Conservation (phyloP, 1,284 basidiomycete species). For the Schizophyllum commune region DNA sequence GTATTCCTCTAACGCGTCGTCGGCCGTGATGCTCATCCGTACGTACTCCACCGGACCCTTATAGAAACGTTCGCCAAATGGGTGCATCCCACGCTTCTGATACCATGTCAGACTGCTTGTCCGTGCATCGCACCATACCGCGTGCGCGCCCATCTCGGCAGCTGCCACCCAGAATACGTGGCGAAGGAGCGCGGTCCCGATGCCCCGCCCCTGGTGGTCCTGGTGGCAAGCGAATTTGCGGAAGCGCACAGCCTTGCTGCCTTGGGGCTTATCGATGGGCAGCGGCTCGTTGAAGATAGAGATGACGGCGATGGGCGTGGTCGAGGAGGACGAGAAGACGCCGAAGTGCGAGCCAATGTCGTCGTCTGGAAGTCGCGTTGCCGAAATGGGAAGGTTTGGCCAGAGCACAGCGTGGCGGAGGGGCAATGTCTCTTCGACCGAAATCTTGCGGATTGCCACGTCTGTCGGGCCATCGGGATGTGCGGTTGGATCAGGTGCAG, state of each 20-base stretch:
- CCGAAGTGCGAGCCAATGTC: slow-evolving; percentile 42
- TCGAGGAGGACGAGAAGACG: slow-evolving; percentile 32
- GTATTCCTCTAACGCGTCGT: too few species aligned
- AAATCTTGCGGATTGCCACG: slow-evolving; percentile 16
- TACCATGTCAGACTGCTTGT: slow-evolving; percentile 41
- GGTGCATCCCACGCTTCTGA: slow-evolving; percentile 38
- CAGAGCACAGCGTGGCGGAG: slow-evolving; percentile 53
- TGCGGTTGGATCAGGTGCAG: too few species aligned
- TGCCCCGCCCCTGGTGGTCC: slow-evolving; percentile 32
- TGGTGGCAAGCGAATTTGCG: slow-evolving; percentile 48
- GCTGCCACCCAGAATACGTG: slow-evolving; percentile 31
- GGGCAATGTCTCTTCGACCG: slow-evolving; percentile 34
- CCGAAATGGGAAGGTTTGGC: slow-evolving; percentile 40
- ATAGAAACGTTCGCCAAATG: slow-evolving; percentile 42
- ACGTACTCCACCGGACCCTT: slow-evolving; percentile 48
- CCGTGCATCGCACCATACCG: slow-evolving; percentile 55
- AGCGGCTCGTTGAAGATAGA: slow-evolving; percentile 45
- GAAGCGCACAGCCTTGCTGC: slow-evolving; percentile 34
- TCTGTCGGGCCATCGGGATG: too few species aligned
- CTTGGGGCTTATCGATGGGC: slow-evolving; percentile 22
- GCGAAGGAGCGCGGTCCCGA: slow-evolving; percentile 41
- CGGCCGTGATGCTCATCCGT: slow-evolving; percentile 33
- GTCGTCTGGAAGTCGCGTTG: slow-evolving; percentile 48
- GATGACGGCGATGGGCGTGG: slow-evolving; percentile 39
- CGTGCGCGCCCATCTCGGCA: slow-evolving; percentile 26